A percentile compares a stretch with the other conserved stretches of the same genome.
Evolutionary conservation across 2,329 filamentous ascomycete genomes (phyloP).

Genomic region (Aspergillus sp.): DNA sequence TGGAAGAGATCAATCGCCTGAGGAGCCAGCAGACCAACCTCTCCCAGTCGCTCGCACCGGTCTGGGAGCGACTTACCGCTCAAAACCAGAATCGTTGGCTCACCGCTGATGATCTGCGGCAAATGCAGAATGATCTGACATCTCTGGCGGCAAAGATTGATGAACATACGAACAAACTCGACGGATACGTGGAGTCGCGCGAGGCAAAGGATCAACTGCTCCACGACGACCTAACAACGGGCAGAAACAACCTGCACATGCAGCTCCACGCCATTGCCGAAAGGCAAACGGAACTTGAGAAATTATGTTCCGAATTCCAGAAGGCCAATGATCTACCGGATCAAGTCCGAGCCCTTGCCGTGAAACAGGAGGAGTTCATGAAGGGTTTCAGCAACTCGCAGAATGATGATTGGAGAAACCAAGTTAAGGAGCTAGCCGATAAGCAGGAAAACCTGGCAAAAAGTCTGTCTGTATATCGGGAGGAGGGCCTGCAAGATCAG

Average conservation of each 20-base stretch:
- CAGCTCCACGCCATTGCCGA: conserved; percentile 5
- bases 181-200: conserved; percentile 1
- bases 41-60: conserved; percentile 5
- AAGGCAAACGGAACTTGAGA: not conserved
- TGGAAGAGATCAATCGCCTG: conserved; percentile 11
- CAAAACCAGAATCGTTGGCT: conserved; percentile 1
- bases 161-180: conserved; percentile 1
- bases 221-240: conserved; percentile 13
- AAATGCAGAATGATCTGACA: conserved; percentile 8
- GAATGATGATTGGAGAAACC: not conserved
- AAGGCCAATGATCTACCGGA: not conserved
- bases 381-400: not conserved
- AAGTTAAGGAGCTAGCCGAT: not conserved
- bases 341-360: not conserved
- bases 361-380: not conserved
- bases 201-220: conserved; percentile 2
- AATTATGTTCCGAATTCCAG: not conserved
- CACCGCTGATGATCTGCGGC: conserved; percentile 11
- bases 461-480: not conserved
- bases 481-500: not conserved
- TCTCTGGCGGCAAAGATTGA: conserved; percentile 10
- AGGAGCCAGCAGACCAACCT: conserved; percentile 4
- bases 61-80: conserved; percentile 4
- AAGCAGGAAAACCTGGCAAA: not conserved
- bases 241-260: not conserved